Percentiles rank a stretch among this genome's conserved stretches.
phyloP scores from a whole-genome alignment of 768 basidiomycete genomes.

The Auricularia auricula-judae region DNA sequence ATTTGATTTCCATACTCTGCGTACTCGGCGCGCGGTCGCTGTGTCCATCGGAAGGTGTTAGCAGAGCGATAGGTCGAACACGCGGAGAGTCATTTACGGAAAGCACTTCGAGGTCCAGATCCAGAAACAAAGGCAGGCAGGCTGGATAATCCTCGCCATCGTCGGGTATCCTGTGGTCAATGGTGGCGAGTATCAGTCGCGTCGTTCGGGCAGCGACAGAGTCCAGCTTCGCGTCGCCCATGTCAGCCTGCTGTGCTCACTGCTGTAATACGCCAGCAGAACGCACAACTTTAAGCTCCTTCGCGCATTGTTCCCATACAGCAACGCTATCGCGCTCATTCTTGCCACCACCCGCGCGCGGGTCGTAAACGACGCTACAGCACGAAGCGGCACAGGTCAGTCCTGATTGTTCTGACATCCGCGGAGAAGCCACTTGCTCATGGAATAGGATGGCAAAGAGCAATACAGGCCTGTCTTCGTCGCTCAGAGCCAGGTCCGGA shows the following conservation, averaged over 20 bases:
- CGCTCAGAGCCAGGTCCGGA: neutral
- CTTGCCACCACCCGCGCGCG: neutral
- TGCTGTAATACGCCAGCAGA: neutral
- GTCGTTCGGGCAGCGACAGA: neutral
- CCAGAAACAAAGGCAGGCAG: neutral
- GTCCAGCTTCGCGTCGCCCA: neutral
- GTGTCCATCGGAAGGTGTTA: neutral
- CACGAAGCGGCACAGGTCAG: too few species aligned
- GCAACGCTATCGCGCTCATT: neutral
- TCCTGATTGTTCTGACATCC: too few species aligned
- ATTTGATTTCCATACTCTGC: neutral
- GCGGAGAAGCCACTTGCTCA: neutral
- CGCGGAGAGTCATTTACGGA: neutral
- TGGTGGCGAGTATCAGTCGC: neutral
- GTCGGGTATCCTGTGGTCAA: neutral
- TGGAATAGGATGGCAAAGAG: neutral
- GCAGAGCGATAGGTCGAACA: neutral
- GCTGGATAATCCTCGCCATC: neutral
- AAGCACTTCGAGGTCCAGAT: neutral
- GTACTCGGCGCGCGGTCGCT: neutral
- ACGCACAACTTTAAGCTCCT: neutral
- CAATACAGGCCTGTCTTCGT: neutral
- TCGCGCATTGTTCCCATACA: neutral
- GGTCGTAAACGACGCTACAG: neutral
- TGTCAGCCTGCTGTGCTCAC: neutral